These are phyloP conservation scores for Nicotiana otophora DNA, from an alignment of 257 asterid species.

Conservation along the genomic window DNA sequence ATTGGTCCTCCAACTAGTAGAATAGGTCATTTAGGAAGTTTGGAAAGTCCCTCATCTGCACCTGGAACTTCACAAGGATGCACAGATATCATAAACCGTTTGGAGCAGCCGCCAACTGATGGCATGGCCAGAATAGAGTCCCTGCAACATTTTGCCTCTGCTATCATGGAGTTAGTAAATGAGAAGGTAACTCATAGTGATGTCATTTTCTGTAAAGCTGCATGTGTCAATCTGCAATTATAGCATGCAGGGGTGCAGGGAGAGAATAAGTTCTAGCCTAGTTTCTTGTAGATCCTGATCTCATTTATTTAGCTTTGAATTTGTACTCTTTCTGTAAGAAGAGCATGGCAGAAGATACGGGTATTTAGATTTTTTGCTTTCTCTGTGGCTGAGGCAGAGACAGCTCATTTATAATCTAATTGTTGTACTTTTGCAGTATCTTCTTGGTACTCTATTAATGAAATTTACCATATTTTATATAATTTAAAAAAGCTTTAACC, in stretches of 20 bases:
- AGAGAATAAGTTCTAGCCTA: neutral
- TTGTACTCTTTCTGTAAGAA: too few species aligned
- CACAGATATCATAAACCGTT: constrained; percentile 32
- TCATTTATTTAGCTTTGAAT: neutral
- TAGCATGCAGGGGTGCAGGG: neutral
- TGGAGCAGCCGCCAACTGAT: constrained; percentile 61
- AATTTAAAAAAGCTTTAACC: neutral
- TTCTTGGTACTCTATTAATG: too few species aligned
- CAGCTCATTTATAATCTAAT: too few species aligned
- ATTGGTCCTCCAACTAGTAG: constrained; percentile 33
- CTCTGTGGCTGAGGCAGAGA: too few species aligned
- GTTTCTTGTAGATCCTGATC: neutral
- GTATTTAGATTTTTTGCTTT: too few species aligned
- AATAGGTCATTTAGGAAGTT: constrained; percentile 34
- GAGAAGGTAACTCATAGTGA: constrained; percentile 52
- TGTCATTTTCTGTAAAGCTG: constrained; percentile 1
- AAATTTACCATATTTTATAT: too few species aligned
- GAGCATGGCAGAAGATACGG: too few species aligned
- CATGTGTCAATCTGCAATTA: neutral
- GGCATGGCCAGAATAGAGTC: constrained; percentile 68
- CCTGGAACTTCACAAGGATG: constrained; percentile 65
- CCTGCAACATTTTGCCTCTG: constrained; percentile 55
- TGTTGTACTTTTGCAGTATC: too few species aligned
- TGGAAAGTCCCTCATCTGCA: constrained; percentile 51
- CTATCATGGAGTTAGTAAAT: constrained; percentile 60